Percentiles rank a stretch among this genome's conserved stretches.
These are phyloP conservation scores for Cyclostephanos tholiformis DNA, from an alignment of 108 stramenopile species.

Conservation along the genomic window DNA sequence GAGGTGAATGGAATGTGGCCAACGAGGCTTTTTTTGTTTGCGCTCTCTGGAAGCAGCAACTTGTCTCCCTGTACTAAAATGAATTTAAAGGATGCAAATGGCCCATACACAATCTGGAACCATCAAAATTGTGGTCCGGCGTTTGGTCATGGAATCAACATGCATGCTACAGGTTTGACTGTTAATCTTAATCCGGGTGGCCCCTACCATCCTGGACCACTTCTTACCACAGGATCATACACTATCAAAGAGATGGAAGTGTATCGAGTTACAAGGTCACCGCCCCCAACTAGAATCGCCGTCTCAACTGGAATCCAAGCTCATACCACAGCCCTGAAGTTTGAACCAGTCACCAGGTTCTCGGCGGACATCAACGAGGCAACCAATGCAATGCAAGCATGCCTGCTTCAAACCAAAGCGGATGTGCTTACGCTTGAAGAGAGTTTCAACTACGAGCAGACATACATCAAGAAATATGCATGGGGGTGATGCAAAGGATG, in stretches of 20 bases:
- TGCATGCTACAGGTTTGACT: slow-evolving; percentile 15
- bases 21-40: slow-evolving; percentile 34
- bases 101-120: slow-evolving; percentile 9
- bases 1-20: slow-evolving; percentile 46
- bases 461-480: slow-evolving; percentile 21
- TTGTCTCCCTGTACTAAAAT: slow-evolving; percentile 20
- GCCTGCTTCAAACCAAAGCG: slow-evolving; percentile 16
- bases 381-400: too few relatives aligned
- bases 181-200: slow-evolving; percentile 1
- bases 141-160: slow-evolving; percentile 12
- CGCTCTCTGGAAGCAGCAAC: slow-evolving; percentile 8
- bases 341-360: slow-evolving; percentile 4
- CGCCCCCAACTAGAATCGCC: not conserved
- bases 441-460: slow-evolving; percentile 31
- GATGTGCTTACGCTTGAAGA: slow-evolving; percentile 21
- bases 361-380: slow-evolving; percentile 31
- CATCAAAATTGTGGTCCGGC: not conserved
- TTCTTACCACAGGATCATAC: not conserved
- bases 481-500: slow-evolving; percentile 15
- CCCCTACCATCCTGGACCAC: not conserved
- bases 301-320: not conserved
- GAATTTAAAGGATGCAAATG: slow-evolving; percentile 12
- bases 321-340: too few relatives aligned
- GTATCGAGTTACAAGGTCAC: slow-evolving; percentile 6
- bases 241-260: slow-evolving; percentile 25